Conservation (phyloP, 2,329 filamentous ascomycete genomes). For the Apiospora phragmitis region DNA sequence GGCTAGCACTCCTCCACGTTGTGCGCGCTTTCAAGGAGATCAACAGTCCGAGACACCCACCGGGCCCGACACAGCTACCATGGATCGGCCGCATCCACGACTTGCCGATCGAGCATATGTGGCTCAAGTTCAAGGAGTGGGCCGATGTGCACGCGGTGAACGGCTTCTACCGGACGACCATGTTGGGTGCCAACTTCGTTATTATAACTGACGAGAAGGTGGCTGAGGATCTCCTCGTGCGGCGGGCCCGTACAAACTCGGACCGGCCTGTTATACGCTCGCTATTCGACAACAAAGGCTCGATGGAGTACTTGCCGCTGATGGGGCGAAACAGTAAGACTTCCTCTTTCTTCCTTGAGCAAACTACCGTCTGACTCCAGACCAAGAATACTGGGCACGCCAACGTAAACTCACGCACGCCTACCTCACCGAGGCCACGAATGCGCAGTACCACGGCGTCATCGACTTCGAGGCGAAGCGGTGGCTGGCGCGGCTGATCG, state of each 20-base stretch:
- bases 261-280: constrained; percentile 49
- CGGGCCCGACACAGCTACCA: constrained; percentile 34
- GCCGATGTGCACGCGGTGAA: constrained; percentile 29
- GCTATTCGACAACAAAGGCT: constrained; percentile 55
- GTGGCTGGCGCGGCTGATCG: constrained; percentile 49
- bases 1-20: constrained; percentile 24
- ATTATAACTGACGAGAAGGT: constrained; percentile 52
- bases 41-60: constrained; percentile 30
- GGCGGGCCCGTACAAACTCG: constrained; percentile 51
- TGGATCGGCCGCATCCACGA: constrained; percentile 43
- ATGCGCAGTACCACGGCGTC: constrained; percentile 32
- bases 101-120: constrained; percentile 49
- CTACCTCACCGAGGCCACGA: constrained; percentile 43
- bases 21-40: constrained; percentile 29
- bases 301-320: constrained; percentile 56
- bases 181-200: constrained; percentile 37
- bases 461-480: constrained; percentile 56
- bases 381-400: constrained; percentile 53
- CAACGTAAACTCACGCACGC: constrained; percentile 54
- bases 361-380: constrained; percentile 8
- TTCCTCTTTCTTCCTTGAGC: background rate
- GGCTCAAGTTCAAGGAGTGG: constrained; percentile 52
- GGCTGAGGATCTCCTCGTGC: constrained; percentile 53
- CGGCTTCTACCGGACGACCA: constrained; percentile 36
- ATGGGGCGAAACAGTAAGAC: constrained; percentile 57